Percentiles rank a stretch among this genome's conserved stretches.
These are phyloP conservation scores for Botryotinia convoluta DNA, from an alignment of 2,329 filamentous ascomycete species.

Conservation along the genomic window DNA sequence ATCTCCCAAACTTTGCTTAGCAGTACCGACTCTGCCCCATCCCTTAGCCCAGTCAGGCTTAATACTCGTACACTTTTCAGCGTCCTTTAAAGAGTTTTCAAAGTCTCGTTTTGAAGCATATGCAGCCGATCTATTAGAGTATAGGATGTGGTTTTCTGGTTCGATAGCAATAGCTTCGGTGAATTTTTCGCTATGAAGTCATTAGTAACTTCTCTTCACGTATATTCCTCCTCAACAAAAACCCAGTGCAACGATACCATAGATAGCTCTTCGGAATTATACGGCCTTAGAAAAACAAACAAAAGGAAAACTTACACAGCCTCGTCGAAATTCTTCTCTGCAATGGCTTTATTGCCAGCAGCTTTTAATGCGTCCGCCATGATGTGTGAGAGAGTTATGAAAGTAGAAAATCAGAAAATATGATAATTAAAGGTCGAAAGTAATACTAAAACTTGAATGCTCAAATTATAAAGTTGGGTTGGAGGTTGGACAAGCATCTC, in stretches of 20 bases:
- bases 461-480: not conserved
- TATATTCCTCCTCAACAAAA: not conserved
- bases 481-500: conserved; percentile 1
- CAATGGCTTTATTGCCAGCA: conserved; percentile 97
- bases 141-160: conserved; percentile 90
- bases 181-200: conserved; percentile 75
- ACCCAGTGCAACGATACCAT: not conserved
- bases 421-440: not conserved
- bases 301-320: conserved; percentile 70
- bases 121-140: conserved; percentile 89
- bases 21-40: conserved; percentile 89
- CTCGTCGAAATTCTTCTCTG: conserved; percentile 93
- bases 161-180: conserved; percentile 88
- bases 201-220: conserved; percentile 22
- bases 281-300: conserved; percentile 24
- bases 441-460: not conserved
- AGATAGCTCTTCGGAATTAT: not conserved
- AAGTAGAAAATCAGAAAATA: not conserved
- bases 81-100: conserved; percentile 80
- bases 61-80: conserved; percentile 86
- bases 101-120: conserved; percentile 90
- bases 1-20: conserved; percentile 83
- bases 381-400: conserved; percentile 8
- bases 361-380: conserved; percentile 74
- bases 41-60: conserved; percentile 99